These are phyloP conservation scores for Raphanus sativus DNA, from an alignment of 345 rosid genomes.

Conservation along the genomic window DNA sequence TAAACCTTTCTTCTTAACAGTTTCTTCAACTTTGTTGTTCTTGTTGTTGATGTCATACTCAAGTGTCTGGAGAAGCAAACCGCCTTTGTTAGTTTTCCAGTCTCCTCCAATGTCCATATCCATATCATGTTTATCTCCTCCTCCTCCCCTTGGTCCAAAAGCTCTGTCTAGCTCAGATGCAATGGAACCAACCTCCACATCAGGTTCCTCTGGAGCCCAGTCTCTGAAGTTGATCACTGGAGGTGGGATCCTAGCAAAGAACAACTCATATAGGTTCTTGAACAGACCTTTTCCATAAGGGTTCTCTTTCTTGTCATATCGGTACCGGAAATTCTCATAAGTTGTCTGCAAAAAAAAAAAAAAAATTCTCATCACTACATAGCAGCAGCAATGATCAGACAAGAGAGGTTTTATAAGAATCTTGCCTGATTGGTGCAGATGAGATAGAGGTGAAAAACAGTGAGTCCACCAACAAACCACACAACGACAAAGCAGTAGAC, in stretches of 20 bases:
- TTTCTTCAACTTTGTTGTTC: conserved; percentile 40
- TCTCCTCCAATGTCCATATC: conserved; percentile 50
- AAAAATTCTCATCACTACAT: too few species aligned
- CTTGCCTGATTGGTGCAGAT: conserved; percentile 76
- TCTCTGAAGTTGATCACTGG: conserved; percentile 55
- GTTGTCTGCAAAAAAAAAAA: conserved; percentile 55
- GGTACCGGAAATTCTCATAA: conserved; percentile 73
- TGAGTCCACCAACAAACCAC: conserved; percentile 85
- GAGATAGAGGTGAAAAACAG: conserved; percentile 67
- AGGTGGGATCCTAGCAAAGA: conserved; percentile 54
- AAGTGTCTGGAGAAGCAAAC: conserved; percentile 40
- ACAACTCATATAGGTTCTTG: conserved; percentile 53
- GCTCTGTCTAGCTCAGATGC: conserved; percentile 39
- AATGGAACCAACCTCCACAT: conserved; percentile 39
- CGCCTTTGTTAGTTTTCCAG: conserved; percentile 37
- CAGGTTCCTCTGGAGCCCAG: conserved; percentile 43
- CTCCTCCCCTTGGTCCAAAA: conserved; percentile 41
- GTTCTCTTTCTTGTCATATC: conserved; percentile 70
- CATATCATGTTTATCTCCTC: conserved; percentile 46
- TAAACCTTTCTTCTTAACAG: conserved; percentile 40
- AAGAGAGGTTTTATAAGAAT: background rate
- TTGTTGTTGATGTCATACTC: conserved; percentile 41
- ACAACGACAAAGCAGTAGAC: conserved; percentile 57
- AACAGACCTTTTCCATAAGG: conserved; percentile 52
- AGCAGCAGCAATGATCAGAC: background rate